Base-by-base conservation (phyloP, 129 eudicot genomes). In the Flaveria brownii region DNA sequence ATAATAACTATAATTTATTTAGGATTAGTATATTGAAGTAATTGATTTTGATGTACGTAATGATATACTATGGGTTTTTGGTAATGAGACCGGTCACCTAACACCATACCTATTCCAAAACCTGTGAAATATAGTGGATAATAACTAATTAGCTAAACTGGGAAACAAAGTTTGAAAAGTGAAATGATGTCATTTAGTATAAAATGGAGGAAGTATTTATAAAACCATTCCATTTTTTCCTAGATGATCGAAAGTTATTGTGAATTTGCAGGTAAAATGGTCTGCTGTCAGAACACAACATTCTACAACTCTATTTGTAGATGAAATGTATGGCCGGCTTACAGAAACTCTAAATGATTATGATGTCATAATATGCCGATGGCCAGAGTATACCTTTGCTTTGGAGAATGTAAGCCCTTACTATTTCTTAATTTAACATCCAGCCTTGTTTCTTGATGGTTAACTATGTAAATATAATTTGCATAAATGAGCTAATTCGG, bases 341-440 rank as follows among this genome's bases (percentile, higher is more conserved):
- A 88, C 80, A 68, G 94, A 86, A 26, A 88, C 89, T 13, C 73
- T 91, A 55, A 91, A 85, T 72, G 97, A 91, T 76, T 91, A 91
- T 70, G 88, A 85, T 43, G 85, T 88, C 89, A 86, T 91, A 62
- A 88, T 91, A 33, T 83, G 97, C 64, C 90, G 94, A 70, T 91
- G 97, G 97, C 97, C 97, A 46, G 97, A 91, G 78, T 91, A 91
- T 76, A 91, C 84, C 26, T 83, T 83, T 68, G 90, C 86, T 23
- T 82, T 91, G 82, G 97, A 91, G 85, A 91, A 86, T 83, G 97
- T 91, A 88, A 17, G 90, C 50, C 64, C 68, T 72, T 12, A 39
- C 54, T 23, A 23, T 26, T 16, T 11, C 14, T 77, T 68, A 51
- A 54, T 72, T 61, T 66, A 42, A 7, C 66, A 50, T 57, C 66